Conservation (phyloP, 2,329 filamentous ascomycete species). For the Aureobasidium pullulans region DNA sequence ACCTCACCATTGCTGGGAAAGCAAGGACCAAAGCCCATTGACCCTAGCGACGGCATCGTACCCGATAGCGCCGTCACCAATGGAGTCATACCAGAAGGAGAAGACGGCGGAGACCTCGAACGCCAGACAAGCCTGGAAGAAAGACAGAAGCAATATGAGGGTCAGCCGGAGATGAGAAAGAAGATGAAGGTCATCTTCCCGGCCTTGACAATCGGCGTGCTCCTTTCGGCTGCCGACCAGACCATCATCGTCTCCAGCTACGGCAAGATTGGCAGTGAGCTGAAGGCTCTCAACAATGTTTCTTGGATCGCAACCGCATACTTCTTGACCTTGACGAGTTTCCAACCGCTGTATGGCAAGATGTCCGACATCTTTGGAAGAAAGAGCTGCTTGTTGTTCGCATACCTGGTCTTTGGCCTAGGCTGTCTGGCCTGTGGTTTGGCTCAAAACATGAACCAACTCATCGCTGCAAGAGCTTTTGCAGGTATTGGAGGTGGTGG, state of each 20-base stretch:
- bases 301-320: conserved; percentile 69
- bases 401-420: conserved; percentile 57
- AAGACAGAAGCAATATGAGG: conserved; percentile 33
- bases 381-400: conserved; percentile 57
- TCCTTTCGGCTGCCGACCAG: conserved; percentile 66
- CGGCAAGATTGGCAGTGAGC: conserved; percentile 66
- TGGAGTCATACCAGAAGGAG: conserved; percentile 15
- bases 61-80: conserved; percentile 22
- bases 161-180: conserved; percentile 41
- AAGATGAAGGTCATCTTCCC: conserved; percentile 47
- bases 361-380: conserved; percentile 65
- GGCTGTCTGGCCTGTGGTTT: conserved; percentile 59
- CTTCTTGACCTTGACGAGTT: conserved; percentile 66
- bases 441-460: conserved; percentile 54
- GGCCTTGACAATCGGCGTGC: conserved; percentile 57
- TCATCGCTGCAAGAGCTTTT: conserved; percentile 58
- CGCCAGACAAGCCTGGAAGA: conserved; percentile 26
- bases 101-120: conserved; percentile 26
- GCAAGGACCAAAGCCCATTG: conserved; percentile 17
- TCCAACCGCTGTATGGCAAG: conserved; percentile 68
- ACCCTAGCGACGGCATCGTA: conserved; percentile 23
- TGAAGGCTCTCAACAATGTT: conserved; percentile 65
- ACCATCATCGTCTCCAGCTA: conserved; percentile 74
- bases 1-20: conserved; percentile 21
- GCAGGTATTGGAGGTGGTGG: conserved; percentile 63